Evolutionary conservation across 2,329 filamentous ascomycete species (phyloP), one percentile per base, ranked within the genome.

Genomic region (Alternaria sp.): DNA sequence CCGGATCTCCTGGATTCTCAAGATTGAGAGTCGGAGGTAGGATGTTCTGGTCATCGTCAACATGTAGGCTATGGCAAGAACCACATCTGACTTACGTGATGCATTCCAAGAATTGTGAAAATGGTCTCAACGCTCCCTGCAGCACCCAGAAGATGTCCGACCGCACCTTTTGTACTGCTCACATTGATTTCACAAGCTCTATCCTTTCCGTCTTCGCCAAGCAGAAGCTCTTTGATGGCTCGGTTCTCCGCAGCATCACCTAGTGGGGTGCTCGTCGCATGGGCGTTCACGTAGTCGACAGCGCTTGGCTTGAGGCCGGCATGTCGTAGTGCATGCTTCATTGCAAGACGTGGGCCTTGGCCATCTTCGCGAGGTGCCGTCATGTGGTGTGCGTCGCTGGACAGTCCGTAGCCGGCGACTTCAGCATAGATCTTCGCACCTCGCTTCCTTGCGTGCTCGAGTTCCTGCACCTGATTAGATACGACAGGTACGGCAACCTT

Each of bases 241-340:
- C 85, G 83, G 55, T 95, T 95, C 81, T 99, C 96, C 1, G 96
- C 95, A 21, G 88, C 87, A 81, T 99, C 96, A 1, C 96, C 96
- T 3, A 98, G 86, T 7, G 85, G 80, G 0, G 95, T 99, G 21
- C 92, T 92, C 2, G 96, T 99, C 1, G 95, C 96, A 77, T 99
- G 96, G 1, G 96, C 96, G 75, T 98, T 99, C 76, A 99, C 87
- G 78, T 99, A 99, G 78, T 94, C 92, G 5, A 99, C 89, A 44
- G 89, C 82, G 1, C 81, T 81, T 0, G 96, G 94, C 55, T 84
- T 84, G 41, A 97, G 75, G 1, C 85, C 81, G 0, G 94, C 93
- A 74, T 92, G 88, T 71, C 86, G 89, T 63, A 99, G 81, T 0
- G 95, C 94, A 68, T 88, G 88, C 77, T 87, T 91, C 96, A 99